Percentiles rank a stretch among this genome's conserved stretches.
Evolutionary conservation across 225 moss, liverwort and hornwort genomes (phyloP).

Genomic region (Physcomitrellopsis africana): DNA sequence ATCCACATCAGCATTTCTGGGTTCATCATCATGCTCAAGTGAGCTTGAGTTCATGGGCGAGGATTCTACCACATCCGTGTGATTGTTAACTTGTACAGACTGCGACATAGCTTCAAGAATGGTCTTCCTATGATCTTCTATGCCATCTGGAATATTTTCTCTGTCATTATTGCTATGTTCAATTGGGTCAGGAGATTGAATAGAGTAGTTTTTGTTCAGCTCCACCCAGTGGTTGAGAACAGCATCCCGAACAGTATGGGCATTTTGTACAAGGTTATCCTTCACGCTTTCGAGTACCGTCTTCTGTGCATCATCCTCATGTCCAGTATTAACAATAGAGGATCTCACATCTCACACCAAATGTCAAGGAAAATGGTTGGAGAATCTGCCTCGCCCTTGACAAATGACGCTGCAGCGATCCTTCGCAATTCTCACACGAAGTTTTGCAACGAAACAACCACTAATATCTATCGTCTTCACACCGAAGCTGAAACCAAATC

Average conservation of each 20-base stretch:
- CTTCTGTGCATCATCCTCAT: constrained; percentile 32
- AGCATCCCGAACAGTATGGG: constrained; percentile 42
- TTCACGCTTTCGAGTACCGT: constrained; percentile 43
- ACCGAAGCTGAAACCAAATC: too few relatives aligned
- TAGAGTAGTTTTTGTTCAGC: constrained; percentile 5
- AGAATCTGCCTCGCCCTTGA: not conserved
- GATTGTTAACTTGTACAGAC: constrained; percentile 36
- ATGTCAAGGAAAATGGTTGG: not conserved
- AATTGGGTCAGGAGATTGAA: constrained; percentile 23
- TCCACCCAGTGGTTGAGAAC: constrained; percentile 38
- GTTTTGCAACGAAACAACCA: too few relatives aligned
- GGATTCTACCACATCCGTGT: constrained; percentile 36
- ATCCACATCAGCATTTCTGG: not conserved
- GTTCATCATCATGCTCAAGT: not conserved
- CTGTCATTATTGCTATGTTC: constrained; percentile 9
- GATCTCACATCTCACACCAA: too few relatives aligned
- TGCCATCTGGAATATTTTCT: not conserved
- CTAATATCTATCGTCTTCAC: too few relatives aligned
- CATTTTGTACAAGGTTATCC: constrained; percentile 46
- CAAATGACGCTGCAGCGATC: not conserved
- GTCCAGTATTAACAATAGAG: constrained; percentile 3
- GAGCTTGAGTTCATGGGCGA: constrained; percentile 20
- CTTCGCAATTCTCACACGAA: too few relatives aligned
- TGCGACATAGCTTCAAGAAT: constrained; percentile 43
- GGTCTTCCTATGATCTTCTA: constrained; percentile 31